Conservation (phyloP, 2,329 filamentous ascomycete genomes). For the Colletotrichum lentis region DNA sequence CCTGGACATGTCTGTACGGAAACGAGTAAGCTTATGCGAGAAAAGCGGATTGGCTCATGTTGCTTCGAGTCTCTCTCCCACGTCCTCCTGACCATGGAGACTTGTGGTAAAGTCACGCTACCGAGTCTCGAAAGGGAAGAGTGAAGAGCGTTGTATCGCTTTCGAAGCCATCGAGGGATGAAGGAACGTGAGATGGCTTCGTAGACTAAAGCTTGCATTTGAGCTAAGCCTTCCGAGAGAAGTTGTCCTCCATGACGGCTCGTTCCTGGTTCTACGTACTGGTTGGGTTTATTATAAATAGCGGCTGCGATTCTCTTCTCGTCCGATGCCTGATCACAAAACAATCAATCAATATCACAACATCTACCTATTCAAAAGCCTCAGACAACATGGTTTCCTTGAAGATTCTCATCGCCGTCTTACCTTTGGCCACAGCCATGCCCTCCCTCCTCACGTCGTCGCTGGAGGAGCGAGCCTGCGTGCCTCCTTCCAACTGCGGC, state of each 20-base stretch:
- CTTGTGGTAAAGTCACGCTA: neutral
- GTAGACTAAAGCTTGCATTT: neutral
- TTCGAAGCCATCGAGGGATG: neutral
- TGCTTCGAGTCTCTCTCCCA: neutral
- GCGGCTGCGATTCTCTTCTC: neutral
- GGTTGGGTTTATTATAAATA: neutral
- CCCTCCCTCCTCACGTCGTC: constrained; percentile 3
- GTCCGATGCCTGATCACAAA: neutral
- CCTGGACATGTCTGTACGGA: neutral
- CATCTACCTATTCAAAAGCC: neutral
- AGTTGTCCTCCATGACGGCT: neutral
- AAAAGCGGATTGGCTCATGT: neutral
- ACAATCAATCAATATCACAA: neutral
- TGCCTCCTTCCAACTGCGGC: constrained; percentile 17
- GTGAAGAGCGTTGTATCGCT: neutral
- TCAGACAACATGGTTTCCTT: constrained; percentile 16
- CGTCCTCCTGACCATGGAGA: neutral
- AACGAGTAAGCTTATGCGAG: neutral
- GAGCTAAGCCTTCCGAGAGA: neutral
- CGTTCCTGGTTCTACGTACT: neutral
- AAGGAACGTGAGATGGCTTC: neutral
- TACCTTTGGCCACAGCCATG: constrained; percentile 16
- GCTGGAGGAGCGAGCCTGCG: constrained; percentile 3
- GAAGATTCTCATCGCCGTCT: constrained; percentile 17
- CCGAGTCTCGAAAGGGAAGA: neutral